Evolutionary conservation across 257 asterid species (phyloP).

Genomic region (Solanum arcanum): DNA sequence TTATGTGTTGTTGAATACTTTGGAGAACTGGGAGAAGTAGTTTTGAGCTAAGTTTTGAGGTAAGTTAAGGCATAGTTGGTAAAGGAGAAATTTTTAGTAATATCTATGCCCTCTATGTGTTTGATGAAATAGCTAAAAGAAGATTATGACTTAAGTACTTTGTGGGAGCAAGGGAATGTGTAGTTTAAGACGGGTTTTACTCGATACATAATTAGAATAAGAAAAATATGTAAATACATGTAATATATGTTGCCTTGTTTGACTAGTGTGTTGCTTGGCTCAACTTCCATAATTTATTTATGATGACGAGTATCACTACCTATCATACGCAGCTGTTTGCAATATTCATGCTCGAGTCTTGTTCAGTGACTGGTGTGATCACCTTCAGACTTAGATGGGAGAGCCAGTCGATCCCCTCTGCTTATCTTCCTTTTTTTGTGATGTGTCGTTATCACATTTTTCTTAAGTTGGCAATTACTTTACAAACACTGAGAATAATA

Average conservation of each 20-base stretch:
- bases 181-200: not conserved
- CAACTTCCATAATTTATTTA: too few species aligned
- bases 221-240: not conserved
- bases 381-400: too few species aligned
- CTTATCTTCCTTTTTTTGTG: not conserved
- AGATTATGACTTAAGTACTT: not conserved
- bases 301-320: too few species aligned
- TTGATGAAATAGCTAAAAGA: not conserved
- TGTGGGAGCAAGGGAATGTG: not conserved
- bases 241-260: not conserved
- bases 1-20: not conserved
- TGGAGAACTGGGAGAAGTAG: not conserved
- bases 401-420: not conserved
- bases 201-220: not conserved
- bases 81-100: not conserved
- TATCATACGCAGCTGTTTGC: too few species aligned
- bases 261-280: not conserved
- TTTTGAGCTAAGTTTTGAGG: not conserved
- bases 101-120: not conserved
- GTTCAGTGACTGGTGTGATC: too few species aligned
- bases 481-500: not conserved
- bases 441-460: not conserved
- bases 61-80: not conserved
- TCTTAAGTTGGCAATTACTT: not conserved
- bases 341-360: too few species aligned